Evolutionary conservation across 2,329 filamentous ascomycete genomes (phyloP).

Genomic region (Sarocladium strictum): DNA sequence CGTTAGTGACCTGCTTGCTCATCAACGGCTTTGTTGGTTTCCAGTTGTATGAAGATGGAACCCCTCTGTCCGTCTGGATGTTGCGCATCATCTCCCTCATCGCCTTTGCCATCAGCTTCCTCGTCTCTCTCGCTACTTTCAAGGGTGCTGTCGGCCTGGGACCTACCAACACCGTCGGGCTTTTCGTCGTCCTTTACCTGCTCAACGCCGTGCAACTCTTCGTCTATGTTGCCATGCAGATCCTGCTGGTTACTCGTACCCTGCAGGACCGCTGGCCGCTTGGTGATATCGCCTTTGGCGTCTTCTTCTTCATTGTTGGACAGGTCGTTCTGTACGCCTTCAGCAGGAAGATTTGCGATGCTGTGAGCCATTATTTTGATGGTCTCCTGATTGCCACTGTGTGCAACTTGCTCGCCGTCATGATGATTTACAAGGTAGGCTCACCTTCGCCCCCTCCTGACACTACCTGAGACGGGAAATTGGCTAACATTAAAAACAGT

Average conservation of each 20-base stretch:
- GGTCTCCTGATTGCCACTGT: constrained; percentile 91
- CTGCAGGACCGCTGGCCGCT: constrained; percentile 94
- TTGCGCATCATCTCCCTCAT: constrained; percentile 69
- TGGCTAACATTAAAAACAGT: constrained; percentile 45
- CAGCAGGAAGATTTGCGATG: constrained; percentile 76
- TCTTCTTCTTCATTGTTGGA: constrained; percentile 85
- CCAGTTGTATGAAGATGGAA: constrained; percentile 96
- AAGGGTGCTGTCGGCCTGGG: constrained; percentile 82
- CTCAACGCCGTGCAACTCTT: constrained; percentile 82
- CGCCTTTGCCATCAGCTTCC: constrained; percentile 82
- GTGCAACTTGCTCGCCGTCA: constrained; percentile 88
- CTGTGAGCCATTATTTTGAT: constrained; percentile 86
- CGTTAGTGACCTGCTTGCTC: constrained; percentile 79
- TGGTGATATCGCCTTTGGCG: constrained; percentile 82
- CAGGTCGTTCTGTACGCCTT: constrained; percentile 92
- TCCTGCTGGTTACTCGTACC: constrained; percentile 82
- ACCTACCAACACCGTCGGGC: constrained; percentile 77
- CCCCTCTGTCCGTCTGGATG: constrained; percentile 88
- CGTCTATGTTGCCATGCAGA: constrained; percentile 81
- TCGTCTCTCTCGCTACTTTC: constrained; percentile 87
- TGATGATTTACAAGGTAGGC: constrained; percentile 98
- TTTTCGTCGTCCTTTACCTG: constrained; percentile 90
- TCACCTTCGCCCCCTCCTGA: constrained; percentile 7
- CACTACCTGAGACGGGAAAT: too few species aligned
- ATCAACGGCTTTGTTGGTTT: constrained; percentile 99